Evolutionary conservation across 768 basidiomycete genomes (phyloP), one percentile per base, ranked within the genome.

Genomic region (Auriscalpium vulgare): DNA sequence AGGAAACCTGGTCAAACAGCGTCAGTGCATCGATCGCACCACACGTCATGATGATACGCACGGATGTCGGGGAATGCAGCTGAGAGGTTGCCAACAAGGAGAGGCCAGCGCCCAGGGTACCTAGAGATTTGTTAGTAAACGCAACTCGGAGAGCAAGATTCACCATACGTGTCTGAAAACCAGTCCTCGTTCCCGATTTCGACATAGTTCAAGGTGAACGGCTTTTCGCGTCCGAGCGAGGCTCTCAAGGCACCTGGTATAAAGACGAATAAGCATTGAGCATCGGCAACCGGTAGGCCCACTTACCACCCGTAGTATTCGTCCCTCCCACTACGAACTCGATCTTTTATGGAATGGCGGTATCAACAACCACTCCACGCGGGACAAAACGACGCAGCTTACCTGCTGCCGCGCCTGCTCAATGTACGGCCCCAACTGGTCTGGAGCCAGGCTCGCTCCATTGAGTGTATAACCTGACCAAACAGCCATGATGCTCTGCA

Each of bases 401-500:
- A 76, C 78, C 72, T 84, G 81, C 58, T 81, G 75, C 29, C 75
- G 74, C 1, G 82, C 81, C 60, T 76, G 72, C 63, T 82, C 76
- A 40, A 85, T 80, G 61, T 77, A 81, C 0, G 78, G 77, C 2
- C 63, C 70, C 16, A 83, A 69, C 14, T 67, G 65, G 13, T 59
- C 62, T 54, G 81, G 78, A 2, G 79, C 58, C 17, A 81, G 62
- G 37, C 72, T 76, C 1, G 69, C 61, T 2, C 77, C 77, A 6
- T 72, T 73, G 11, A 84, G 73, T 1, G 80, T 71, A 62, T 76
- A 83, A 0, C 82, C 81, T 57, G 80, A 73, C 79, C 78, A 84
- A 19, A 85, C 75, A 9, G 80, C 82, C 81, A 84, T 81, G 61
- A 84, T 81, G 6, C 80, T 74, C 56, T 76, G 72, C 78, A 80